Conservation (phyloP, 768 basidiomycete species). For the Mycena leptocephala region DNA sequence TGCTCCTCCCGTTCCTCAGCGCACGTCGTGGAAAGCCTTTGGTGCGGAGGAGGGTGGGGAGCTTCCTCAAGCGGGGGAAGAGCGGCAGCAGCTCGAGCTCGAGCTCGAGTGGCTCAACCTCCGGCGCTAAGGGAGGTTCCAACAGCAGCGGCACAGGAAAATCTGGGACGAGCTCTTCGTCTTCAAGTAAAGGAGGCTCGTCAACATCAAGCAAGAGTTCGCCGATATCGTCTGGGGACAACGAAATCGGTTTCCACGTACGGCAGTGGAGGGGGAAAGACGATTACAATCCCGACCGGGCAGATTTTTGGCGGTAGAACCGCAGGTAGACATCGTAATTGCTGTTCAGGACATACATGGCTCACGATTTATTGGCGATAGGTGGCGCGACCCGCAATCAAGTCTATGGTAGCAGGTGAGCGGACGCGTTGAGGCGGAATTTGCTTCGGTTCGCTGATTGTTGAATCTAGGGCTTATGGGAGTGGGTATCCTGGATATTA, state of each 20-base stretch:
- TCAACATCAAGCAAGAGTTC: background rate
- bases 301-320: slow-evolving; percentile 61
- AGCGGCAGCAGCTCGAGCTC: too few relatives aligned
- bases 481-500: slow-evolving; percentile 74
- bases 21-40: too few relatives aligned
- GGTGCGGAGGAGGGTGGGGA: too few relatives aligned
- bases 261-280: slow-evolving; percentile 49
- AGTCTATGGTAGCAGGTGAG: slow-evolving; percentile 63
- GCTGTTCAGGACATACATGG: too few relatives aligned
- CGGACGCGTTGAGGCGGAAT: background rate
- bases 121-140: too few relatives aligned
- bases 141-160: too few relatives aligned
- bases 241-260: slow-evolving; percentile 44
- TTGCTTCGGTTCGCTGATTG: background rate
- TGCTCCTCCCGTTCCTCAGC: too few relatives aligned
- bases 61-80: too few relatives aligned
- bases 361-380: background rate
- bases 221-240: slow-evolving; percentile 22
- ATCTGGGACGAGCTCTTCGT: too few relatives aligned
- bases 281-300: slow-evolving; percentile 58
- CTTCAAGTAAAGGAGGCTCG: too few relatives aligned
- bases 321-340: slow-evolving; percentile 1
- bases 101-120: too few relatives aligned
- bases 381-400: slow-evolving; percentile 70
- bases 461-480: slow-evolving; percentile 64